Evolutionary conservation across 2,329 filamentous ascomycete genomes (phyloP).

Genomic region (Ascochyta koolunga): DNA sequence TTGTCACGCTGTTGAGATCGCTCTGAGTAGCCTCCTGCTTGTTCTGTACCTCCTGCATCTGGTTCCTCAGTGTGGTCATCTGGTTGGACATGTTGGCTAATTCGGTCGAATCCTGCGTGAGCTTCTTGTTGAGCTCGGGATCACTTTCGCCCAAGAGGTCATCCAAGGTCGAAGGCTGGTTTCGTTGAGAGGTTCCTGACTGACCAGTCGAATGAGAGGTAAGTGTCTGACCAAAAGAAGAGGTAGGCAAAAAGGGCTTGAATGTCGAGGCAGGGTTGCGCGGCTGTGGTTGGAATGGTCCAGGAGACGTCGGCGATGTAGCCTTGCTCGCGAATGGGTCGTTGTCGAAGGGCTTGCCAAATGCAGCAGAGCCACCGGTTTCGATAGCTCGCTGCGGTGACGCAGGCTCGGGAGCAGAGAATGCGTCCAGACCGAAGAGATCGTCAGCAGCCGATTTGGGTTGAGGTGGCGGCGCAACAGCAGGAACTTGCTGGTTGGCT

Average conservation of each 20-base stretch:
- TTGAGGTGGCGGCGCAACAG: slow-evolving; percentile 41
- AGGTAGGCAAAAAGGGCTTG: slow-evolving; percentile 91
- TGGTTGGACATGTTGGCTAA: slow-evolving; percentile 96
- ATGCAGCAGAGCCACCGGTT: slow-evolving; percentile 71
- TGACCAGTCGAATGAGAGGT: slow-evolving; percentile 77
- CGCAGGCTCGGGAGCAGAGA: slow-evolving; percentile 57
- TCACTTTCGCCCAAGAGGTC: slow-evolving; percentile 87
- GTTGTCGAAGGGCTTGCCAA: slow-evolving; percentile 52
- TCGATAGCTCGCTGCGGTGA: slow-evolving; percentile 68
- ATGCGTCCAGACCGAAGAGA: slow-evolving; percentile 87
- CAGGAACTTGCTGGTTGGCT: slow-evolving; percentile 56
- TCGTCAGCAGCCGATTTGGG: slow-evolving; percentile 89
- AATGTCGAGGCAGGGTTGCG: slow-evolving; percentile 63
- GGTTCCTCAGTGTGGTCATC: slow-evolving; percentile 85
- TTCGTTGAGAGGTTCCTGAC: slow-evolving; percentile 51
- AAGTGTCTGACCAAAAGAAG: slow-evolving; percentile 85
- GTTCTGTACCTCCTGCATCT: slow-evolving; percentile 90
- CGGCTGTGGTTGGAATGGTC: slow-evolving; percentile 54
- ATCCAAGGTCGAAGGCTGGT: slow-evolving; percentile 65
- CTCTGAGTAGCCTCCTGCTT: slow-evolving; percentile 81
- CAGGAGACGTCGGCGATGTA: slow-evolving; percentile 61
- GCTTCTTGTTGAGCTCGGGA: slow-evolving; percentile 82
- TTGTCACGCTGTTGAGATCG: slow-evolving; percentile 78
- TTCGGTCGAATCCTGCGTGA: slow-evolving; percentile 88
- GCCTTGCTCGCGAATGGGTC: slow-evolving; percentile 67